Base-by-base conservation (phyloP, 1,139 yeast genomes). In the Meyerozyma sp. region DNA sequence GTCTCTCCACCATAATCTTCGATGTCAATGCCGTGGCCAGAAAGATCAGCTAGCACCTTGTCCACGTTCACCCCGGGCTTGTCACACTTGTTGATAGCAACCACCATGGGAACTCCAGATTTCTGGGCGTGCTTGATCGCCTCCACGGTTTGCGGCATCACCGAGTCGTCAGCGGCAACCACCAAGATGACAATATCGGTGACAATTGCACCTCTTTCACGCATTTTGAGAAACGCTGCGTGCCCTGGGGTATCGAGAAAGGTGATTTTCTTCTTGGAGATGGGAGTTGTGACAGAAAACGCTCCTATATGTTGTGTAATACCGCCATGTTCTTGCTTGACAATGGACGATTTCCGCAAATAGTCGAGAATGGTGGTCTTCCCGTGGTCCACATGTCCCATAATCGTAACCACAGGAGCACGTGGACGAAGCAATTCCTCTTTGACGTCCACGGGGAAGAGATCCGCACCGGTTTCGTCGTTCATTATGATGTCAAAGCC, bases 301-400 rank as follows among this genome's bases (percentile, higher is more conserved):
- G 98, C 98, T 59, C 98, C 98, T 48, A 93, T 93, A 60, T 91
- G 98, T 61, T 93, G 99, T 0, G 99, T 93, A 42, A 93, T 93
- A 20, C 99, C 98, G 41, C 99, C 99, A 61, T 84, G 88, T 58
- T 93, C 99, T 36, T 81, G 78, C 27, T 81, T 80, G 0, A 85
- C 98, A 8, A 93, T 80, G 0, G 90, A 79, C 0, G 96, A 84
- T 53, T 88, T 89, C 40, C 98, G 74, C 53, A 94, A 68, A 54
- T 81, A 79, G 59, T 94, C 98, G 46, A 93, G 73, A 50, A 93
- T 84, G 0, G 98, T 91, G 1, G 99, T 93, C 59, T 93, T 93
- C 1, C 99, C 99, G 59, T 93, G 99, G 62, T 93, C 99, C 36
- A 93, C 98, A 63, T 93, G 99, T 5, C 99, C 99, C 98, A 93